A percentile compares a stretch with the other conserved stretches of the same genome.
Evolutionary conservation across 495 filamentous ascomycete species (phyloP).

Genomic region (Penicillium cataractarum): DNA sequence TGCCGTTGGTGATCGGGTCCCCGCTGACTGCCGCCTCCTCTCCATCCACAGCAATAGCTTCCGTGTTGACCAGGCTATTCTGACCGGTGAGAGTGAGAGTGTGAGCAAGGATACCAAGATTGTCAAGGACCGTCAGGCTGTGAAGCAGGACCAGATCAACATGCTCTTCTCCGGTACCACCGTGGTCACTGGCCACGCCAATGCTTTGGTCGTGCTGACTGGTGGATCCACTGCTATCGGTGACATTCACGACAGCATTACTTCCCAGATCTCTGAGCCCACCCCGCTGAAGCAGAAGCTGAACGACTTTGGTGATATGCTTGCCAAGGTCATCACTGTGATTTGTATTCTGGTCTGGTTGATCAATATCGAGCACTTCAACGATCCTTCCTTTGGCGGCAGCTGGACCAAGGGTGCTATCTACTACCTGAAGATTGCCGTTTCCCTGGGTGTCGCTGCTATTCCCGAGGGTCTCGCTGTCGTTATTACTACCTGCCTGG

Average conservation of each 20-base stretch:
- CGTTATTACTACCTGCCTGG: conserved; percentile 96
- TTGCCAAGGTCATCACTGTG: conserved; percentile 97
- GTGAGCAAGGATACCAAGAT: conserved; percentile 78
- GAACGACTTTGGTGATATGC: conserved; percentile 94
- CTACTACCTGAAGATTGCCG: conserved; percentile 99
- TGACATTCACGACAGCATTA: conserved; percentile 98
- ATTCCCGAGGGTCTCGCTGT: conserved; percentile 97
- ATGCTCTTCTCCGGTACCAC: conserved; percentile 99
- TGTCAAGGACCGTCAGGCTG: conserved; percentile 78
- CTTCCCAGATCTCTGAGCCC: conserved; percentile 94
- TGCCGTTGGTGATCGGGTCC: conserved; percentile 89
- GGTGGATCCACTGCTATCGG: conserved; percentile 93
- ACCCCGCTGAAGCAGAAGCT: conserved; percentile 98
- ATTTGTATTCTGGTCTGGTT: conserved; percentile 97
- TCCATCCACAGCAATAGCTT: conserved; percentile 97
- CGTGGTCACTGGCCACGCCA: conserved; percentile 92
- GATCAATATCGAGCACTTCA: conserved; percentile 98
- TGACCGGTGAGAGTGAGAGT: conserved; percentile 98
- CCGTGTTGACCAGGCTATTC: conserved; percentile 91
- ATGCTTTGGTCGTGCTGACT: conserved; percentile 88
- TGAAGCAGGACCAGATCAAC: conserved; percentile 97
- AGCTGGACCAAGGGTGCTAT: conserved; percentile 95
- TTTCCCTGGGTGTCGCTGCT: conserved; percentile 96
- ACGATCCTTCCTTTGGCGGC: conserved; percentile 86
- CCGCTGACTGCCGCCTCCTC: conserved; percentile 92